Conservation (phyloP, 306 rosid species). For the Macrotyloma uniflorum region DNA sequence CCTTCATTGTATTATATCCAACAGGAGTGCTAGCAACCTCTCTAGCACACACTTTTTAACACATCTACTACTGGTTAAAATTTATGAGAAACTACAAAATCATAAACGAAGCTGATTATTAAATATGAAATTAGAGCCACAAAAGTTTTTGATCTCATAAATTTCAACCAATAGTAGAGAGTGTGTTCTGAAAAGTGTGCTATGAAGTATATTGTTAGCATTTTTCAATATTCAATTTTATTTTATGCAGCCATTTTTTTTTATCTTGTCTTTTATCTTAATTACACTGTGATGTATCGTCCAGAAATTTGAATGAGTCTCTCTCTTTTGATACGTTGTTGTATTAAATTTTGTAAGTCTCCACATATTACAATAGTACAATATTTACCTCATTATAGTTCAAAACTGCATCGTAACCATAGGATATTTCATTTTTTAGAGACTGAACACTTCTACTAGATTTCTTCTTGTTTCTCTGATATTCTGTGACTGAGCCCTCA, state of each 20-base stretch:
- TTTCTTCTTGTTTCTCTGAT: slow-evolving; percentile 1
- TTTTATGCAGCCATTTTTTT: slow-evolving; percentile 8
- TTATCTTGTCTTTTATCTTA: slow-evolving; percentile 26
- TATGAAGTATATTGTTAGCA: neutral
- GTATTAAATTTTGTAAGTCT: neutral
- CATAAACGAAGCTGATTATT: neutral
- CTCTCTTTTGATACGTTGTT: slow-evolving; percentile 1
- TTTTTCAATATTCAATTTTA: neutral
- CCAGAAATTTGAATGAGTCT: neutral
- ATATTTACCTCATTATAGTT: slow-evolving; percentile 18
- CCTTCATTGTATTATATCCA: slow-evolving; percentile 35
- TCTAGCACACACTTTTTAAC: neutral
- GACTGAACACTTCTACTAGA: neutral
- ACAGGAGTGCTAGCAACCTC: neutral
- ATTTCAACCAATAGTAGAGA: neutral
- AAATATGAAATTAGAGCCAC: neutral
- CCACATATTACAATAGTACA: neutral
- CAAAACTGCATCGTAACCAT: neutral
- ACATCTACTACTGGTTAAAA: neutral
- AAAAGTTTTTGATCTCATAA: neutral
- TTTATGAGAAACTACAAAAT: neutral
- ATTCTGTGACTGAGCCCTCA: slow-evolving; percentile 8
- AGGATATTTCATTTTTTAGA: slow-evolving; percentile 14
- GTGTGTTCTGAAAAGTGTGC: too few relatives aligned
- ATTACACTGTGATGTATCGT: slow-evolving; percentile 23